Conservation (phyloP, 768 basidiomycete genomes). For the Trichaptum fuscoviolaceum region DNA sequence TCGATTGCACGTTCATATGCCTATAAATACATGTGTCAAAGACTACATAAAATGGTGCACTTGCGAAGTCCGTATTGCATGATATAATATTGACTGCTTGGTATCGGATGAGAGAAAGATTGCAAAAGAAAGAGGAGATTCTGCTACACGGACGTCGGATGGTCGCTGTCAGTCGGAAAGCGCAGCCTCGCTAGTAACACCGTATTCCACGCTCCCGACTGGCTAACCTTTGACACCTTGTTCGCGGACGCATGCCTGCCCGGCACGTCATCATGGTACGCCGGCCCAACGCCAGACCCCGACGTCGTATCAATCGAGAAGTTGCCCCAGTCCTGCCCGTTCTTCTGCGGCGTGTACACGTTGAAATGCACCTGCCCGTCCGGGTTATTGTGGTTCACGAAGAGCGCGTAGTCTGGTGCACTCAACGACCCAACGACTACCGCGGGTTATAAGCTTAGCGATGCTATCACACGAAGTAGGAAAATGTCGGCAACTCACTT, state of each 20-base stretch:
- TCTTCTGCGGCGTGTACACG: constrained; percentile 45
- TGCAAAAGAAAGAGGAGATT: no score
- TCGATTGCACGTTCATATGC: no score
- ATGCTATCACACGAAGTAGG: not conserved
- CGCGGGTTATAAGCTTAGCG: constrained; percentile 10
- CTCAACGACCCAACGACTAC: constrained; percentile 66
- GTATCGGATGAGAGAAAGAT: no score
- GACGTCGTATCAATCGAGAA: constrained; percentile 54
- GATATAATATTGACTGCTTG: no score
- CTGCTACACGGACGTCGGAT: constrained; percentile 45
- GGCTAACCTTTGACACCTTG: constrained; percentile 47
- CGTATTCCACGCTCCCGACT: constrained; percentile 41
- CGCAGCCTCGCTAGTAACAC: constrained; percentile 59
- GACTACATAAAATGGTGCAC: no score
- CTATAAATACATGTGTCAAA: no score
- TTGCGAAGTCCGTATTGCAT: no score
- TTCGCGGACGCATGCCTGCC: constrained; percentile 28
- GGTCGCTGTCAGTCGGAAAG: constrained; percentile 56
- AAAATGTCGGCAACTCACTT: constrained; percentile 26
- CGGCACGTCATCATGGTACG: constrained; percentile 38
- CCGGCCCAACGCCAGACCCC: constrained; percentile 37
- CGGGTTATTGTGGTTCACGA: constrained; percentile 68
- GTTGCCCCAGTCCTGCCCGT: constrained; percentile 66
- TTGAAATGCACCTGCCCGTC: constrained; percentile 68
- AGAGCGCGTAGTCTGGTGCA: constrained; percentile 66